Base-by-base conservation (phyloP, 2,329 filamentous ascomycete species). In the Pseudonectria buxi region DNA sequence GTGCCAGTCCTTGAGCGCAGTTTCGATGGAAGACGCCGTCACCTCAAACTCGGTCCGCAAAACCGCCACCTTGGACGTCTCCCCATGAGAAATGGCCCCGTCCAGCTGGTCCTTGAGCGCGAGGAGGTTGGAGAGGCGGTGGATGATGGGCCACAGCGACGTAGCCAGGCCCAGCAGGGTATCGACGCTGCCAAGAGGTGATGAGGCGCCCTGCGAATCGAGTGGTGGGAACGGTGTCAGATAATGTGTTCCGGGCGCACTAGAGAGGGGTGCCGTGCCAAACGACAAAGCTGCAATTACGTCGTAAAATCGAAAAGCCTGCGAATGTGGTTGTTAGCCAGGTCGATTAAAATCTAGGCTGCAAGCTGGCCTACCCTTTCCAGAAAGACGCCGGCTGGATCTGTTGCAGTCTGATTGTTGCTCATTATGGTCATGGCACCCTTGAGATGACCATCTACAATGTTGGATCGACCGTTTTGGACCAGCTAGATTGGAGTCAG, bases 261-360 rank as follows among this genome's bases (percentile, higher is more conserved):
- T 66, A 2, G 72, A 72, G 10, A 78, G 62, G 2, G 76, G 75
- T 4, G 73, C 63, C 10, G 72, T 76, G 36, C 74, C 75, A 33
- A 79, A 68, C 0, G 76, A 81, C 22, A 81, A 59, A 2, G 77
- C 76, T 6, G 76, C 71, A 37, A 80, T 80, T 14, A 81, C 76
- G 50, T 81, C 76, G 56, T 81, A 80, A 47, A 80, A 81, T 6
- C 73, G 69, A 46, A 81, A 81, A 2, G 76, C 75, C 76, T 80
- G 36, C 22, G 24, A 16, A 9, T 22, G 44, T 63, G 24, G 61
- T 51, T 33, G 33, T 32, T 10, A 28, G 28, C 26, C 18, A 27
- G 27, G n/a, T 24, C 14, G 22, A 12, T n/a, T 24, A 4, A 10
- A 6, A 7, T 10, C 15, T 4, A 10, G 13, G 9, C 2, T 10